Evolutionary conservation across 2,329 filamentous ascomycete species (phyloP).

Genomic region (Pestalotiopsis fici): DNA sequence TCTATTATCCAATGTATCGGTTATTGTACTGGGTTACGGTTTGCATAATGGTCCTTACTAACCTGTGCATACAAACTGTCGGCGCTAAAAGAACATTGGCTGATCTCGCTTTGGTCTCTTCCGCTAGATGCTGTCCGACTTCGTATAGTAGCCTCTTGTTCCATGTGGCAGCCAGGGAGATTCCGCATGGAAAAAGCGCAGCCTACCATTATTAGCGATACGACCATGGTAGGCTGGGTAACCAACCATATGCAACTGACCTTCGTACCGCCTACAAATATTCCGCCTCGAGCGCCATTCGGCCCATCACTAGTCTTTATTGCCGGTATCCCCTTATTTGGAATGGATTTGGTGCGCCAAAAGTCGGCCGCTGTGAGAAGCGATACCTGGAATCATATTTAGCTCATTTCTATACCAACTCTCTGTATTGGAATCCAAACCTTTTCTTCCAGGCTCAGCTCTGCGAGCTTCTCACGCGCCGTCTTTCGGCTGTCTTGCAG

Average conservation of each 20-base stretch:
- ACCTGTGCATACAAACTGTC: conserved; percentile 74
- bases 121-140: conserved; percentile 70
- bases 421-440: conserved; percentile 26
- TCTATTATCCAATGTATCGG: conserved; percentile 30
- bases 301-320: conserved; percentile 71
- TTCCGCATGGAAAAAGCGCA: conserved; percentile 77
- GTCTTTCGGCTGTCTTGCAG: conserved; percentile 39
- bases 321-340: conserved; percentile 62
- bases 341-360: conserved; percentile 68
- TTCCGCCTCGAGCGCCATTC: conserved; percentile 68
- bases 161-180: conserved; percentile 79
- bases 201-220: conserved; percentile 46
- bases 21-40: not conserved
- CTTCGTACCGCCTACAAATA: conserved; percentile 69
- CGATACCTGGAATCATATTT: conserved; percentile 45
- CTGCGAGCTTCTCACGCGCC: conserved; percentile 50
- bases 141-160: conserved; percentile 69
- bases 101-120: conserved; percentile 72
- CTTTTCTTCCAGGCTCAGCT: conserved; percentile 60
- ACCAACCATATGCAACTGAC: conserved; percentile 29
- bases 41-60: not conserved
- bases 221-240: not conserved
- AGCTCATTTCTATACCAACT: conserved; percentile 10
- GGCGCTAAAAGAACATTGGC: conserved; percentile 75
- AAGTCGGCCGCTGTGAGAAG: conserved; percentile 65